phyloP scores from a whole-genome alignment of 2,329 filamentous ascomycete genomes.

The Ascocoryne sarcoides region DNA sequence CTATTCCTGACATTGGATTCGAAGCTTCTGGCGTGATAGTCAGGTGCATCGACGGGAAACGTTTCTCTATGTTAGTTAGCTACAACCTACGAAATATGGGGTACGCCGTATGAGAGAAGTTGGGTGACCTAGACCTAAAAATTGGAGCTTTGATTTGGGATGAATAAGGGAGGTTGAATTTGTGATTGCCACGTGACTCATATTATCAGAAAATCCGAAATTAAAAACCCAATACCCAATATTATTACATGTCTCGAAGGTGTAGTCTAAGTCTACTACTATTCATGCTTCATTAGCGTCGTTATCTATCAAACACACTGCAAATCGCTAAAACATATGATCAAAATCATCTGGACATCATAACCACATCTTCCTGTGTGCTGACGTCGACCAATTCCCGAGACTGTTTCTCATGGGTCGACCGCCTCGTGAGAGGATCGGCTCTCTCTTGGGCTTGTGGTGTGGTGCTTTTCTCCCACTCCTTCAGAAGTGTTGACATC shows the following conservation, averaged over 20 bases:
- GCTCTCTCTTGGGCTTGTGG: slow-evolving; percentile 32
- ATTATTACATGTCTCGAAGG: not conserved
- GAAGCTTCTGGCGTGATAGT: too few relatives aligned
- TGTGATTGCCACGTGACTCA: too few relatives aligned
- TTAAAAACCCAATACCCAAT: not conserved
- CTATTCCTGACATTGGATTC: too few relatives aligned
- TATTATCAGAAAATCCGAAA: too few relatives aligned
- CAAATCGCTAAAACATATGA: not conserved
- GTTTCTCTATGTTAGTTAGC: too few relatives aligned
- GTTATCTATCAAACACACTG: not conserved
- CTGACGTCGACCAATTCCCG: not conserved
- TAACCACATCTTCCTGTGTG: slow-evolving; percentile 27
- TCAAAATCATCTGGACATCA: slow-evolving; percentile 17
- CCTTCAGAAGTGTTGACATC: slow-evolving; percentile 77
- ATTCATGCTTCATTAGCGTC: not conserved
- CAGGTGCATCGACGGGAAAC: too few relatives aligned
- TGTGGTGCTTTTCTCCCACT: slow-evolving; percentile 77
- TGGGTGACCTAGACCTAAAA: too few relatives aligned
- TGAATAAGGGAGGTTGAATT: too few relatives aligned
- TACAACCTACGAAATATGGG: too few relatives aligned
- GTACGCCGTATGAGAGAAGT: too few relatives aligned
- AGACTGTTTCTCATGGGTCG: slow-evolving; percentile 27
- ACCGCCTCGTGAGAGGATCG: slow-evolving; percentile 4
- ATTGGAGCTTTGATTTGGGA: too few relatives aligned
- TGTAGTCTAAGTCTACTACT: not conserved